Percentiles rank a stretch among this genome's conserved stretches.
Evolutionary conservation across 805 yeast species (phyloP).

Genomic region (Yarrowia sp.): DNA sequence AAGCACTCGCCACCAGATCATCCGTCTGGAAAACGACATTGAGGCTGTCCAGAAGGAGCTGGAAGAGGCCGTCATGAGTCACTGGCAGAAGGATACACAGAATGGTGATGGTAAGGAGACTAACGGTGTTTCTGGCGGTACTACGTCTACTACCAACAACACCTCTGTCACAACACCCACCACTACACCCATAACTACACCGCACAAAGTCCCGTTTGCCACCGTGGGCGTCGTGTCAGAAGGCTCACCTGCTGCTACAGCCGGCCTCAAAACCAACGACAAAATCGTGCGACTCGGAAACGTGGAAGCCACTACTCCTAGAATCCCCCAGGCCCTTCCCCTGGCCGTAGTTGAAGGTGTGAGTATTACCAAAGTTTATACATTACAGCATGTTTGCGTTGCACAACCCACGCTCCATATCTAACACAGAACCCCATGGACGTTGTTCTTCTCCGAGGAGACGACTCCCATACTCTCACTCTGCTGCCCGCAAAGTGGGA

Average conservation of each 20-base stretch:
- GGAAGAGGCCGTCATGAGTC: conserved; percentile 46
- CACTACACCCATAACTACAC: no score
- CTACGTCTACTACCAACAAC: not conserved
- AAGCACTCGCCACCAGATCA: conserved; percentile 57
- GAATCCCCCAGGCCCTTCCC: conserved; percentile 3
- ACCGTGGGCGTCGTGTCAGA: conserved; percentile 48
- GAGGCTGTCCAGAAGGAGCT: conserved; percentile 47
- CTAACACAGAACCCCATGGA: conserved; percentile 18
- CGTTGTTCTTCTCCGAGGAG: conserved; percentile 7
- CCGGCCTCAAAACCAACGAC: conserved; percentile 59
- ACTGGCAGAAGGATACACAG: conserved; percentile 29
- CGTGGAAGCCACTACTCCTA: conserved; percentile 51
- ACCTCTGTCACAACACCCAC: not conserved
- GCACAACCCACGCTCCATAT: no score
- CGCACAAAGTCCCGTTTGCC: conserved; percentile 33
- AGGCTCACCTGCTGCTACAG: conserved; percentile 53
- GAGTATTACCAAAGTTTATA: not conserved
- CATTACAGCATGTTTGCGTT: no score
- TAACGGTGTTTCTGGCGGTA: not conserved
- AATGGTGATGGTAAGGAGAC: not conserved
- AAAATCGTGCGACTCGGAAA: conserved; percentile 51
- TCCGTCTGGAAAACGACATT: conserved; percentile 68
- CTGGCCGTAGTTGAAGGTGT: conserved; percentile 1
- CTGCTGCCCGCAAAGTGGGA: conserved; percentile 12
- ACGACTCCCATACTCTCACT: not conserved